Base-by-base conservation (phyloP, 331 rosid genomes). In the Dryas integrifolia region DNA sequence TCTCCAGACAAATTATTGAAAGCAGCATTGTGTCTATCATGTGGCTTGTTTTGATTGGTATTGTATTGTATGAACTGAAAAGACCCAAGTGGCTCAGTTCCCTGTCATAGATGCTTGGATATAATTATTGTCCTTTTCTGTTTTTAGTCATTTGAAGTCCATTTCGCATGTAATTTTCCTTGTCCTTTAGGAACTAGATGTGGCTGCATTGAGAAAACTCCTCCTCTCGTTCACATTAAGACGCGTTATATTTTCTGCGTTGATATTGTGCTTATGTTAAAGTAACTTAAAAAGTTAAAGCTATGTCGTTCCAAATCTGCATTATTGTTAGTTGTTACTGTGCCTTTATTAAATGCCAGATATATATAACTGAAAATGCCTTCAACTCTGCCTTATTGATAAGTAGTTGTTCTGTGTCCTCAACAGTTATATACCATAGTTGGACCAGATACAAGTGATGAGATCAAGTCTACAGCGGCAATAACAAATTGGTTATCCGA, bases 361-460 rank as follows among this genome's bases (percentile, higher is more conserved):
- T 30, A 30, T 30, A 30, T 21, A 21, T 21, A 21, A 21, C 24
- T 21, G 24, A 21, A 21, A 21, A 21, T 21, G 24, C 24, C 35
- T 30, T 30, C 35, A 30, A 0, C 50, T 50, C 0, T 16, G 7
- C n/a, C 40, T 43, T 24, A 24, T 9, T 69, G 41, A 49, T 26
- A 60, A 2, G 10, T 43, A 16, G 6, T 12, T 18, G 45, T 49
- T 73, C 12, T 12, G 1, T 79, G 72, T 77, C 77, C 53, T 49
- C 41, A 73, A 72, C 84, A 93, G 98, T 67, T 93, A 64, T 89
- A 91, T 58, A 58, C 76, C 0, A 44, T 85, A 57, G 95, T 90
- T 26, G 95, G 96, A 86, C 79, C 91, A 5, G 89, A 91, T 71
- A 39, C 86, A 77, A 82, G 75, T 46, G 89, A 70, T 43, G 98